These are phyloP conservation scores for Pholiota molesta DNA, from an alignment of 768 basidiomycete genomes.

Conservation along the genomic window DNA sequence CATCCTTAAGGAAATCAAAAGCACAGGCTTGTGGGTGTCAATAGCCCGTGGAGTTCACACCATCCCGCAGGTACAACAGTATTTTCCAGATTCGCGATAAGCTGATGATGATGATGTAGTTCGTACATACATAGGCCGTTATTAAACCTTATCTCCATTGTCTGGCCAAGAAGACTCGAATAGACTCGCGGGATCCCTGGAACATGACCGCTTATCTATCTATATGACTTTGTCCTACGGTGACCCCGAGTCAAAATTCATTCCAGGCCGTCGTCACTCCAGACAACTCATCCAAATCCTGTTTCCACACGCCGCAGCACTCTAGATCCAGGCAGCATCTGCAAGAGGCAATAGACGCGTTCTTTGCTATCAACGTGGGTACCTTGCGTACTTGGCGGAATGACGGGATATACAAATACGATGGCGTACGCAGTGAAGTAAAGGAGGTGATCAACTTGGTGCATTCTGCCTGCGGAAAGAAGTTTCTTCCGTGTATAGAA, in stretches of 20 bases:
- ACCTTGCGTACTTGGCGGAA: neutral
- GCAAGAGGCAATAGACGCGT: neutral
- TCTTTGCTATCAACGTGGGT: slow-evolving; percentile 1
- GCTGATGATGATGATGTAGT: neutral
- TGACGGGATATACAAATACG: neutral
- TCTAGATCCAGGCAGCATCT: neutral
- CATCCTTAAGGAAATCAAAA: neutral
- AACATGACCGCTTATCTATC: neutral
- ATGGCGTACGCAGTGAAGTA: neutral
- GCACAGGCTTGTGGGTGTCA: neutral
- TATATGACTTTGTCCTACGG: neutral
- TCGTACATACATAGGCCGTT: neutral
- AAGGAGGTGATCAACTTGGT: neutral
- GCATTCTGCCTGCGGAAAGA: neutral
- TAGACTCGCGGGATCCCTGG: neutral
- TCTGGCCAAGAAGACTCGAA: neutral
- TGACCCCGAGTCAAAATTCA: neutral
- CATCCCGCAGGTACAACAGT: neutral
- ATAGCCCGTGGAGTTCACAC: neutral
- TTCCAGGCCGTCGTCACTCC: neutral
- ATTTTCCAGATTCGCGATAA: neutral
- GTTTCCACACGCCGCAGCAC: neutral
- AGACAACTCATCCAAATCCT: neutral
- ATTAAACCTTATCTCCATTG: neutral
- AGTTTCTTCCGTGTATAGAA: neutral